Evolutionary conservation across 2,329 filamentous ascomycete genomes (phyloP).

Genomic region (Fonsecaea pugnacius): DNA sequence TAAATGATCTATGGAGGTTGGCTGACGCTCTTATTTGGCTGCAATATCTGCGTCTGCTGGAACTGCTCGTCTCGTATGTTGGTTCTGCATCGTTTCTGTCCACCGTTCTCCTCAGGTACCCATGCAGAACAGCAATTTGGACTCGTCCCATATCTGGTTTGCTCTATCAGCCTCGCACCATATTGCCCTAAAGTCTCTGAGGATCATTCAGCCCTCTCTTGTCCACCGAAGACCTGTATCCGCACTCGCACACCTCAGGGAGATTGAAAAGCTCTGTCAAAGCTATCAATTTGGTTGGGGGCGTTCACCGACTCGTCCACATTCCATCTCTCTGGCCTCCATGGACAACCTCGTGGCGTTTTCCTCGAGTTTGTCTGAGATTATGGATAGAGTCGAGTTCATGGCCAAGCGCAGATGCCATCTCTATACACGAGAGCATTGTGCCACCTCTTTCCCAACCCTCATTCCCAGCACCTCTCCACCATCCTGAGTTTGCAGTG

Average conservation of each 20-base stretch:
- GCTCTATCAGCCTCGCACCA: neutral
- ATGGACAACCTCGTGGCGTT: neutral
- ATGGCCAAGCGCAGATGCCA: conserved; percentile 13
- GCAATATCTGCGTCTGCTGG: neutral
- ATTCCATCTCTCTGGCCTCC: neutral
- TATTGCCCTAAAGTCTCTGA: neutral
- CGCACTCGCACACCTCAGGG: conserved; percentile 9
- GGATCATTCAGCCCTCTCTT: neutral
- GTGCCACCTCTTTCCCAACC: neutral
- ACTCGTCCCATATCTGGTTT: neutral
- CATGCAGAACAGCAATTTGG: neutral
- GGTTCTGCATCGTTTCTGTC: neutral
- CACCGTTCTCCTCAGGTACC: neutral
- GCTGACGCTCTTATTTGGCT: neutral
- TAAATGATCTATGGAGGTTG: neutral
- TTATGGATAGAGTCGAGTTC: neutral
- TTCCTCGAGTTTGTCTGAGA: neutral
- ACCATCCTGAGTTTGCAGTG: neutral
- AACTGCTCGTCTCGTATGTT: neutral
- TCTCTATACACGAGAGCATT: conserved; percentile 6
- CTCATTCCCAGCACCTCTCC: conserved; percentile 4
- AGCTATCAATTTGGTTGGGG: conserved; percentile 11
- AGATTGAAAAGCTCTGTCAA: conserved; percentile 29
- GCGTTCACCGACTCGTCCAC: neutral
- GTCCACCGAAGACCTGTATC: neutral